A percentile compares a stretch with the other conserved stretches of the same genome.
Conservation (phyloP, 2,329 filamentous ascomycete species). For the Rutstroemia sp. region DNA sequence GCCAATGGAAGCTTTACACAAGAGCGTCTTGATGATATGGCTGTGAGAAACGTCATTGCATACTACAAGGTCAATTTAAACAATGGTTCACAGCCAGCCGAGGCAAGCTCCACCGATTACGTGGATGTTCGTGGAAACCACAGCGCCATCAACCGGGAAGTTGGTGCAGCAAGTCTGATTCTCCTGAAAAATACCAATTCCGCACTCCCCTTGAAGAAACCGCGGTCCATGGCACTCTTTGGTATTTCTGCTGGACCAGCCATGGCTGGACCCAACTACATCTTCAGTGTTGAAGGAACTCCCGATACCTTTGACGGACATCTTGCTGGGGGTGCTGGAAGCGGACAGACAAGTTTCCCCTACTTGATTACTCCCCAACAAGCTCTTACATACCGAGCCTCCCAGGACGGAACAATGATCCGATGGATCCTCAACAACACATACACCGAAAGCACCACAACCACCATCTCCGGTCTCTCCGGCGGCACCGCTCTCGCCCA, state of each 20-base stretch:
- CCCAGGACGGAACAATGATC: conserved; percentile 40
- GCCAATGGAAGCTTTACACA: conserved; percentile 84
- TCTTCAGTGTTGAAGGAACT: conserved; percentile 41
- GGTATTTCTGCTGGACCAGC: conserved; percentile 44
- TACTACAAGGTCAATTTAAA: conserved; percentile 53
- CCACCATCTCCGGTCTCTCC: conserved; percentile 43
- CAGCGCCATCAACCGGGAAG: conserved; percentile 64
- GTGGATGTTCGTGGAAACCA: conserved; percentile 77
- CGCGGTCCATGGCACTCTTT: conserved; percentile 35
- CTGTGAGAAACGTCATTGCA: conserved; percentile 68
- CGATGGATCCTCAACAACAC: neutral
- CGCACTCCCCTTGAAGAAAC: conserved; percentile 38
- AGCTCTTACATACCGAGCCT: conserved; percentile 57
- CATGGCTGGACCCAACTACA: conserved; percentile 53
- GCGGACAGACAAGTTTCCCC: conserved; percentile 72
- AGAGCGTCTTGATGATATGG: conserved; percentile 89
- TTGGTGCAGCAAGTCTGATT: conserved; percentile 41
- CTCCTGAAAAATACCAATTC: conserved; percentile 47
- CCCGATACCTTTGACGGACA: conserved; percentile 30
- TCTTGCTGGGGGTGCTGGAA: conserved; percentile 51
- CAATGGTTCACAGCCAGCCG: neutral
- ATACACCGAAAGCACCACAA: neutral
- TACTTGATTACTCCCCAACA: conserved; percentile 70
- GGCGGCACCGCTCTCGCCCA: conserved; percentile 86
- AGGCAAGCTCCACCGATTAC: conserved; percentile 41